A percentile compares a stretch with the other conserved stretches of the same genome.
phyloP scores from a whole-genome alignment of 345 rosid genomes.

The Salix arbutifolia region DNA sequence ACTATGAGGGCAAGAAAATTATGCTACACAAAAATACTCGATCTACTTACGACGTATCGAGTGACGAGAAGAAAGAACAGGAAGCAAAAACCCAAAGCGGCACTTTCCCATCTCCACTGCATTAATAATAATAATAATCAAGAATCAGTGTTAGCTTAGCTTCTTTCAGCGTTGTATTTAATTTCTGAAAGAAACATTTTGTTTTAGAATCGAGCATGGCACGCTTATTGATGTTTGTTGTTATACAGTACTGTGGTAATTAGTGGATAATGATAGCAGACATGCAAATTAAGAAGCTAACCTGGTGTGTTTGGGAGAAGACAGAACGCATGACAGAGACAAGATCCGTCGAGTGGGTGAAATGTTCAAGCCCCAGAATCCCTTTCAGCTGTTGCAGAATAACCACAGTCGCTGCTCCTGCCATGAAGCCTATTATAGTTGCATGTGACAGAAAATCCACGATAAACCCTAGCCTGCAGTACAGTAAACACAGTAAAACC shows the following conservation, averaged over 20 bases:
- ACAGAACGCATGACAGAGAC: constrained; percentile 79
- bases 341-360: constrained; percentile 78
- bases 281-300: constrained; percentile 6
- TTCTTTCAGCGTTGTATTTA: no score
- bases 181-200: neutral
- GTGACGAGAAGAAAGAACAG: constrained; percentile 77
- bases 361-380: constrained; percentile 69
- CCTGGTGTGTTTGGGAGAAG: constrained; percentile 71
- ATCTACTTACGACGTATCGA: constrained; percentile 65
- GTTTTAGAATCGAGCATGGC: neutral
- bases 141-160: neutral
- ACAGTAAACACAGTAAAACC: neutral
- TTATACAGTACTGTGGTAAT: neutral
- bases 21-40: neutral
- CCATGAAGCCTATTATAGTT: constrained; percentile 97
- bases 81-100: constrained; percentile 71
- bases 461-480: constrained; percentile 75
- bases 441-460: constrained; percentile 97
- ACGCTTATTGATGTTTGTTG: no score
- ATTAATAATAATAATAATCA: neutral
- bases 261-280: neutral
- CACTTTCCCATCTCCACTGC: constrained; percentile 99
- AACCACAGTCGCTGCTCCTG: constrained; percentile 97
- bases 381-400: constrained; percentile 92
- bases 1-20: neutral